Evolutionary conservation across 2,329 filamentous ascomycete genomes (phyloP).

Genomic region (Lachnellula occidentalis): DNA sequence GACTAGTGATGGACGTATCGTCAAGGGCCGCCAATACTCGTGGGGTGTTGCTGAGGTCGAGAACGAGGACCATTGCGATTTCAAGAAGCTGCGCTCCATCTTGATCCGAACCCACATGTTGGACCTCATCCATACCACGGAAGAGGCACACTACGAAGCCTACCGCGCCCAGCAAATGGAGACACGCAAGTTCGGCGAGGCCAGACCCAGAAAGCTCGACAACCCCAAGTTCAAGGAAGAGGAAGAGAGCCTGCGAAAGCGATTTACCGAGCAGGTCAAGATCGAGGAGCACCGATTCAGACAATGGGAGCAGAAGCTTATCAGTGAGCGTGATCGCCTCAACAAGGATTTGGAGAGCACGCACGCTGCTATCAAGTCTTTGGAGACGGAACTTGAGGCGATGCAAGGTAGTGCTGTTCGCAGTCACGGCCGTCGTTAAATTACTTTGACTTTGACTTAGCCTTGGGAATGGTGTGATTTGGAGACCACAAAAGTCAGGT

Average conservation of each 20-base stretch:
- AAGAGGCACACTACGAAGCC: slow-evolving; percentile 98
- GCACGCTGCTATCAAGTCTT: slow-evolving; percentile 86
- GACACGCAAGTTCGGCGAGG: slow-evolving; percentile 98
- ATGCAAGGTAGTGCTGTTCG: slow-evolving; percentile 88
- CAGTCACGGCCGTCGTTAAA: slow-evolving; percentile 86
- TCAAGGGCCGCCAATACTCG: slow-evolving; percentile 98
- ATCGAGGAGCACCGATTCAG: slow-evolving; percentile 99
- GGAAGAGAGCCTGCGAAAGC: slow-evolving; percentile 95
- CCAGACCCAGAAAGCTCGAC: slow-evolving; percentile 92
- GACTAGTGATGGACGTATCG: slow-evolving; percentile 89
- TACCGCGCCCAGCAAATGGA: slow-evolving; percentile 99
- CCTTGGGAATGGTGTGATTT: background rate
- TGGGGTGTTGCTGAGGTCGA: slow-evolving; percentile 99
- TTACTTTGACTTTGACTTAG: background rate
- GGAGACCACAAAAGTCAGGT: slow-evolving; percentile 9
- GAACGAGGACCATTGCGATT: slow-evolving; percentile 99
- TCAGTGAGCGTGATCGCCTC: slow-evolving; percentile 93
- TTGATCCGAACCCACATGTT: slow-evolving; percentile 99
- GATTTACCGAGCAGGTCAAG: slow-evolving; percentile 99
- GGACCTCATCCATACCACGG: slow-evolving; percentile 98
- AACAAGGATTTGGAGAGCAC: slow-evolving; percentile 99
- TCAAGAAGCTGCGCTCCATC: slow-evolving; percentile 99
- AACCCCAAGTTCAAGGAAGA: slow-evolving; percentile 99
- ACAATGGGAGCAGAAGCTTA: slow-evolving; percentile 99
- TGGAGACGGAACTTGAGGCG: slow-evolving; percentile 86